Conservation (phyloP, 2,329 filamentous ascomycete species). For the Diaporthe batatas region DNA sequence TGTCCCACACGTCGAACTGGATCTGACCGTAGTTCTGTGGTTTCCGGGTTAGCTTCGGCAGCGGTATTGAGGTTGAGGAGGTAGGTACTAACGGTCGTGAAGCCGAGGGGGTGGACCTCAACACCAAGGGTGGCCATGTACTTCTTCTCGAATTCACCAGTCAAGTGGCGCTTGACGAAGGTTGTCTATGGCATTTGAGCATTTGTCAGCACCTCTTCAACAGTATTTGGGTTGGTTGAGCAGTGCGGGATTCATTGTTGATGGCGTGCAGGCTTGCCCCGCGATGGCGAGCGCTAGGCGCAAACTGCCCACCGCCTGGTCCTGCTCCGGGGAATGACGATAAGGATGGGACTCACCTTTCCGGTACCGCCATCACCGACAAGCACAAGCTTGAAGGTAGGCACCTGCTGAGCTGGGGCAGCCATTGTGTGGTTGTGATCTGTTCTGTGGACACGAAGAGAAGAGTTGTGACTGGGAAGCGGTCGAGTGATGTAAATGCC, state of each 20-base stretch:
- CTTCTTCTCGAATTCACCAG: slow-evolving; percentile 99
- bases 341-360: slow-evolving; percentile 78
- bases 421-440: slow-evolving; percentile 74
- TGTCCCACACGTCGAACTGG: slow-evolving; percentile 99
- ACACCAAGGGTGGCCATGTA: slow-evolving; percentile 99
- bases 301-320: slow-evolving; percentile 41
- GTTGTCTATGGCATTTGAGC: slow-evolving; percentile 78
- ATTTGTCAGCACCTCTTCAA: slow-evolving; percentile 36
- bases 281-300: slow-evolving; percentile 40
- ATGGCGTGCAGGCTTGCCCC: slow-evolving; percentile 36
- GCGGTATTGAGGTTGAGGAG: slow-evolving; percentile 43
- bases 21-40: slow-evolving; percentile 95
- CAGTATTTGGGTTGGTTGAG: slow-evolving; percentile 14
- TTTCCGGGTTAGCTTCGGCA: slow-evolving; percentile 48
- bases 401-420: slow-evolving; percentile 61
- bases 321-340: slow-evolving; percentile 34
- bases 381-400: slow-evolving; percentile 99
- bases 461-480: slow-evolving; percentile 39
- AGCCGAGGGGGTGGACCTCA: slow-evolving; percentile 97
- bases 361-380: slow-evolving; percentile 99
- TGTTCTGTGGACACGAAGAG: slow-evolving; percentile 39
- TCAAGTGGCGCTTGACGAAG: slow-evolving; percentile 99
- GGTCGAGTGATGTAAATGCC: slow-evolving; percentile 42
- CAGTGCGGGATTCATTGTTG: slow-evolving; percentile 42
- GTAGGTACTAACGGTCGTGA: slow-evolving; percentile 86